Evolutionary conservation across 352 stramenopile genomes (phyloP).

Genomic region (Globisporangium heterothallicum): DNA sequence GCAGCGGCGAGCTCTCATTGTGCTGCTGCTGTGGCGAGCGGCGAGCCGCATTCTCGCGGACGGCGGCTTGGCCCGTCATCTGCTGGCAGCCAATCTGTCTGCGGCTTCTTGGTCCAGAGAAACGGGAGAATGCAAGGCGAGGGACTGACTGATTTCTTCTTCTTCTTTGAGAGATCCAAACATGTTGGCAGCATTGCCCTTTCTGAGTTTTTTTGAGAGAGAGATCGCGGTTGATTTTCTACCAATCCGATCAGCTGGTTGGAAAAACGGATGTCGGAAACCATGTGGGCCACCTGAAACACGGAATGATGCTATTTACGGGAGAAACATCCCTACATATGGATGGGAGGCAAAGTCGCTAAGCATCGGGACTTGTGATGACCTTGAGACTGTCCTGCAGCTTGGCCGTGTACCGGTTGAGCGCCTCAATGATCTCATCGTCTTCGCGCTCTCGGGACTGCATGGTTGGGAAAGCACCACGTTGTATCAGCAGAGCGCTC

Average conservation of each 20-base stretch:
- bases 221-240: not conserved
- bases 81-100: too few relatives aligned
- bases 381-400: constrained; percentile 91
- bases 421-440: constrained; percentile 91
- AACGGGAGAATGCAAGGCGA: too few relatives aligned
- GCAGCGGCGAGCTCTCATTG: constrained; percentile 8
- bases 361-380: constrained; percentile 82
- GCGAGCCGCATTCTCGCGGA: too few relatives aligned
- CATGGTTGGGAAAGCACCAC: too few relatives aligned
- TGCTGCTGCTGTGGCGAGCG: not conserved
- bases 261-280: not conserved
- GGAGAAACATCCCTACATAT: not conserved
- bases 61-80: not conserved
- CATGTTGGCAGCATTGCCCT: too few relatives aligned
- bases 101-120: too few relatives aligned
- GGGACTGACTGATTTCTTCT: too few relatives aligned
- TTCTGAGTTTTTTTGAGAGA: too few relatives aligned
- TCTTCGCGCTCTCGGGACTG: constrained; percentile 86
- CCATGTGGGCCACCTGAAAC: not conserved
- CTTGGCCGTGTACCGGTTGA: constrained; percentile 92
- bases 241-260: not conserved
- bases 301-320: not conserved
- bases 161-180: too few relatives aligned
- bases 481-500: not conserved
- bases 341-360: not conserved